Evolutionary conservation across 2,329 filamentous ascomycete species (phyloP).

Genomic region (Curvularia verruculosa): DNA sequence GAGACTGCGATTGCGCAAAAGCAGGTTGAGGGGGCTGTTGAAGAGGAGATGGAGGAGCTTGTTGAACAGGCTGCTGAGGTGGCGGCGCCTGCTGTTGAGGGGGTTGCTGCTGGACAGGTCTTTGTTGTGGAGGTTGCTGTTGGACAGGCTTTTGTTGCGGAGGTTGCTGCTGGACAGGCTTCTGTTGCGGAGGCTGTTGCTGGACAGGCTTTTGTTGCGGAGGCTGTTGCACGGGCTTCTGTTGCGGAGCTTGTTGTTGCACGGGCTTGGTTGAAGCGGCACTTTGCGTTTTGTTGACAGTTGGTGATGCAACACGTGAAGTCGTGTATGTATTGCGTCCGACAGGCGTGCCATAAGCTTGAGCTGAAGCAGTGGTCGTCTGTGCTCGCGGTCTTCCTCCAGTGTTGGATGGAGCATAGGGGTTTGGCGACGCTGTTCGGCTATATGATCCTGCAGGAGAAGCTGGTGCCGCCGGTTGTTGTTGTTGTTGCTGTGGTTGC

Average conservation of each 20-base stretch:
- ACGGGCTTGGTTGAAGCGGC: constrained; percentile 51
- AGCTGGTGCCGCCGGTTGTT: constrained; percentile 10
- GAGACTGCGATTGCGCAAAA: constrained; percentile 25
- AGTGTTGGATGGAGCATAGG: constrained; percentile 56
- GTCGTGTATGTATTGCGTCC: constrained; percentile 47
- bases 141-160: constrained; percentile 39
- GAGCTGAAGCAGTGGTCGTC: constrained; percentile 46
- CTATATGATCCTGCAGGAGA: constrained; percentile 21
- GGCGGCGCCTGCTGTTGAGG: not conserved
- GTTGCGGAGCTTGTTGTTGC: not conserved
- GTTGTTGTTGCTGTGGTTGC: constrained; percentile 5
- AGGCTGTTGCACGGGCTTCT: not conserved
- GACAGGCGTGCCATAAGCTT: constrained; percentile 42
- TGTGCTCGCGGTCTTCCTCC: constrained; percentile 43
- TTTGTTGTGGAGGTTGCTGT: not conserved
- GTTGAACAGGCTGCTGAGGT: constrained; percentile 1
- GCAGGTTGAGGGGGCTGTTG: constrained; percentile 48
- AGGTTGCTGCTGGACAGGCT: constrained; percentile 20
- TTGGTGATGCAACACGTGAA: constrained; percentile 48
- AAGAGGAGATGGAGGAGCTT: constrained; percentile 30
- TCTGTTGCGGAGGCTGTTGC: not conserved
- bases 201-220: not conserved
- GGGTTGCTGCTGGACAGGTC: not conserved
- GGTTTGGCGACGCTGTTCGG: constrained; percentile 63
- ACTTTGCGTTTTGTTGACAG: constrained; percentile 41